Evolutionary conservation across 148 eudicot species (phyloP), one percentile per base, ranked within the genome.

Genomic region (Gaultheria prostrata): DNA sequence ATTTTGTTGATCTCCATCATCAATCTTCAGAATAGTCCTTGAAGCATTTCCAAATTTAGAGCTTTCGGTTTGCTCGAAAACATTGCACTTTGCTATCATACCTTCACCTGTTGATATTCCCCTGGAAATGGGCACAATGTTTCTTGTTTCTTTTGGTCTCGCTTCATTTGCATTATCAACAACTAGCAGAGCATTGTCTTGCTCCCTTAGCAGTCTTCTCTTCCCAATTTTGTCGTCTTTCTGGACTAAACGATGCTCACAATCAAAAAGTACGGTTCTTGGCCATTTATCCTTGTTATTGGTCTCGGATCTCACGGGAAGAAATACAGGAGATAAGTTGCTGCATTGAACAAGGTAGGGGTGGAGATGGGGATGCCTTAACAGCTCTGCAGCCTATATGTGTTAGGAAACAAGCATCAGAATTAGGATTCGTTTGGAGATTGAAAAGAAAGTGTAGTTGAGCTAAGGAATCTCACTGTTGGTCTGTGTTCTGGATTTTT

Each of bases 401-500:
- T 45, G 11, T n/a, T 14, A 24, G 21, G 39, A 43, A 8, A 32
- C 50, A 61, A 49, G 53, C 53, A 45, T 80, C 51, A 61, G 73
- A 80, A 46, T 24, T 35, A 39, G 73, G 15, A n/a, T n/a, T 61
- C 8, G 20, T 7, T 53, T 61, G 30, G 35, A 63, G 63, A 59
- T 57, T 32, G 14, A 8, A 61, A 24, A 80, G 3, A n/a, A 17
- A 63, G 1, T n/a, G 56, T 13, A 1, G 46, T 78, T 78, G 48
- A 54, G 82, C 54, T 28, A 13, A 84, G 57, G 71, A 48, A 13
- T n/a, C 95, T 91, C 86, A 97, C 99, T 30, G 97, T 95, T 39
- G 99, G 99, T 83, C 99, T 85, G 86, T 92, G 92, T 82, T 95
- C 98, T n/a, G 99, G 95, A 76, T 85, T 92, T 88, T 93, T 97